phyloP scores from a whole-genome alignment of 768 basidiomycete species.

The Tubosaeta sp. region DNA sequence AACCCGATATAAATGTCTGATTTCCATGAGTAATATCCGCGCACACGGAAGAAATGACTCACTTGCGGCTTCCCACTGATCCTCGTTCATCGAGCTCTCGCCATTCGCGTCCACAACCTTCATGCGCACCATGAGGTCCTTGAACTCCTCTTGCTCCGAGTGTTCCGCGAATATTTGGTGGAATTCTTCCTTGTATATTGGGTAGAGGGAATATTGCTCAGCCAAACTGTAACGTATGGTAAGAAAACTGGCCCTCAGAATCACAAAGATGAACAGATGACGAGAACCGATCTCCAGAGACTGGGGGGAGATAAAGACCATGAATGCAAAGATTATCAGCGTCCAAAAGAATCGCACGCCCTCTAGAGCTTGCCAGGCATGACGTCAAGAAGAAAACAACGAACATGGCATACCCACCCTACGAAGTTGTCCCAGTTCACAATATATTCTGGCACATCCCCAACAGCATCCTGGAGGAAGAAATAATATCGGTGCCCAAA shows the following conservation, averaged over 20 bases:
- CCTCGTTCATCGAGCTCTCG: conserved; percentile 88
- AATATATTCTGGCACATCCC: conserved; percentile 94
- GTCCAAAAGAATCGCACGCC: background rate
- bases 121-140: conserved; percentile 83
- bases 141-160: conserved; percentile 73
- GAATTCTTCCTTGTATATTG: conserved; percentile 83
- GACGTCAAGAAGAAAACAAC: background rate
- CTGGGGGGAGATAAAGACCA: background rate
- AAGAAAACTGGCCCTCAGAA: conserved; percentile 7
- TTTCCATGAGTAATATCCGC: conserved; percentile 2
- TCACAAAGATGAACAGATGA: background rate
- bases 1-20: conserved; percentile 93
- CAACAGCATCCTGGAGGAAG: conserved; percentile 91
- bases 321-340: background rate
- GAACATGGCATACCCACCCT: conserved; percentile 44
- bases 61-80: conserved; percentile 99
- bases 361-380: background rate
- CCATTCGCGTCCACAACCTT: conserved; percentile 84
- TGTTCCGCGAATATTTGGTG: conserved; percentile 85
- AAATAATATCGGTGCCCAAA: conserved; percentile 96
- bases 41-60: conserved; percentile 33
- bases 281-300: background rate
- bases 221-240: conserved; percentile 60
- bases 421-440: conserved; percentile 96
- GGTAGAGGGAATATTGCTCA: conserved; percentile 68